phyloP scores from a whole-genome alignment of 192 early-diverging fungal genomes.

The Helicostylum pulchrum region DNA sequence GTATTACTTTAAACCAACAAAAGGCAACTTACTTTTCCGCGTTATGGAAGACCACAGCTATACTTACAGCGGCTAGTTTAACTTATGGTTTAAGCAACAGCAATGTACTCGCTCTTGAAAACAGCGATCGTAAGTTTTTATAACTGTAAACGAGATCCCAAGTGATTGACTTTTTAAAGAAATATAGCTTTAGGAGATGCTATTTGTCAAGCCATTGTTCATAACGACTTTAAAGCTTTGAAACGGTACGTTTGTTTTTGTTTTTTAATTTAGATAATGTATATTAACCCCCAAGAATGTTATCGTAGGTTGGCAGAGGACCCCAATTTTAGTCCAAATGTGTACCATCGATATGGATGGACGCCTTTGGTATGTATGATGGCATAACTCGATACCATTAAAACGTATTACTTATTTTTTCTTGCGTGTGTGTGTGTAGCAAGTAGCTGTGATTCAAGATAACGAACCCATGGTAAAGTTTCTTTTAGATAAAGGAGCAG shows the following conservation, averaged over 20 bases:
- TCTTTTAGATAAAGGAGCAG: slow-evolving; percentile 33
- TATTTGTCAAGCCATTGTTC: slow-evolving; percentile 32
- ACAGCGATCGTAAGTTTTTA: neutral
- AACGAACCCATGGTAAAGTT: slow-evolving; percentile 28
- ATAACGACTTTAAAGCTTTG: slow-evolving; percentile 24
- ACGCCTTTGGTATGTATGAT: slow-evolving; percentile 29
- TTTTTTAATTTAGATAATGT: neutral
- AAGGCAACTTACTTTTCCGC: neutral
- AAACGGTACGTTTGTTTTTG: slow-evolving; percentile 20
- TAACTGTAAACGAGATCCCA: neutral
- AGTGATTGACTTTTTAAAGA: neutral
- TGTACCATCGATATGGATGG: slow-evolving; percentile 33
- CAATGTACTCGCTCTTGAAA: neutral
- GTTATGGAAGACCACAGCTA: neutral
- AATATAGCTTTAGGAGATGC: slow-evolving; percentile 20
- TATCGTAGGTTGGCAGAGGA: slow-evolving; percentile 26
- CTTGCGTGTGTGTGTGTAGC: slow-evolving; percentile 2
- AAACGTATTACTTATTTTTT: neutral
- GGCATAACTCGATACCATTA: neutral
- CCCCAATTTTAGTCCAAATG: slow-evolving; percentile 28
- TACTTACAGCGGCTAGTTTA: neutral
- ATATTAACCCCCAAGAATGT: neutral
- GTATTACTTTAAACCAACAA: neutral
- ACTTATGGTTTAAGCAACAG: neutral
- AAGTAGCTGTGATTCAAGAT: slow-evolving; percentile 39